Conservation (phyloP, 2,329 filamentous ascomycete species). For the Aureobasidium subglaciale region DNA sequence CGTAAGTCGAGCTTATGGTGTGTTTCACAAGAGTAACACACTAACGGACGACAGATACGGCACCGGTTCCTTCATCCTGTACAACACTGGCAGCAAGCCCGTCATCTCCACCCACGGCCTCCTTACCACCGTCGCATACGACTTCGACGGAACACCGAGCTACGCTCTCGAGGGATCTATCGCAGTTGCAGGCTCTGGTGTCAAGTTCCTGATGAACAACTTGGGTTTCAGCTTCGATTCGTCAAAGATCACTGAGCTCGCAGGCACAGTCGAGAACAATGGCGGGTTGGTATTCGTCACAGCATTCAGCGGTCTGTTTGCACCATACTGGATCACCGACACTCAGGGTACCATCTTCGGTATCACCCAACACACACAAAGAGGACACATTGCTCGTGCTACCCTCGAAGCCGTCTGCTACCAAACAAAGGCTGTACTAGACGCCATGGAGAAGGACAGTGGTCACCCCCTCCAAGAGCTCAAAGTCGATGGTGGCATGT, state of each 20-base stretch:
- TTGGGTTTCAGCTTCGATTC: slow-evolving; percentile 58
- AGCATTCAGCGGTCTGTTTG: slow-evolving; percentile 84
- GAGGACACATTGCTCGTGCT: slow-evolving; percentile 79
- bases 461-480: slow-evolving; percentile 66
- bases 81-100: slow-evolving; percentile 78
- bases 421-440: slow-evolving; percentile 85
- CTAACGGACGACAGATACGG: slow-evolving; percentile 28
- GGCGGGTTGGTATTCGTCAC: slow-evolving; percentile 82
- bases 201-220: slow-evolving; percentile 52
- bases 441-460: slow-evolving; percentile 85
- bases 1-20: slow-evolving; percentile 48
- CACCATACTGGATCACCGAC: slow-evolving; percentile 92
- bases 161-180: slow-evolving; percentile 78
- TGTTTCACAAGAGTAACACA: background rate
- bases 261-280: slow-evolving; percentile 61
- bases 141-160: slow-evolving; percentile 63
- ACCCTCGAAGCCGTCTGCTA: slow-evolving; percentile 88
- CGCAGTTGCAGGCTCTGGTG: slow-evolving; percentile 68
- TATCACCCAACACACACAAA: slow-evolving; percentile 61
- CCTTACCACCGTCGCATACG: slow-evolving; percentile 79
- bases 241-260: slow-evolving; percentile 57
- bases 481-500: slow-evolving; percentile 83
- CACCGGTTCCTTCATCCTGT: slow-evolving; percentile 81
- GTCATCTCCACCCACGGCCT: slow-evolving; percentile 79
- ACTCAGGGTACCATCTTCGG: slow-evolving; percentile 72